These are phyloP conservation scores for Calycina herbarum DNA, from an alignment of 2,329 filamentous ascomycete genomes.

Conservation along the genomic window DNA sequence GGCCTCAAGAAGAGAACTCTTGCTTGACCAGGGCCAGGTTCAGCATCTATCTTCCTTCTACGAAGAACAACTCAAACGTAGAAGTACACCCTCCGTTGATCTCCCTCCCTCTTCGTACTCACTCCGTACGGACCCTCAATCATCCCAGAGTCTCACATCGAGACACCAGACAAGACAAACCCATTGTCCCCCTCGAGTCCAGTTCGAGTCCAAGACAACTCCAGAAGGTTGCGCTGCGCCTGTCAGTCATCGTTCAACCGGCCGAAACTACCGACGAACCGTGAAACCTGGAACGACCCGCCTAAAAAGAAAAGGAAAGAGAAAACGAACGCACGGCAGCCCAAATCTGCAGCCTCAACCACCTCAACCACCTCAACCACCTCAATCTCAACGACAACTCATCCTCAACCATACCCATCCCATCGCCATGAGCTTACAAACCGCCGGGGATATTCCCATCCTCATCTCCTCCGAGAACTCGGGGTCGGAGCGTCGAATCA, in stretches of 20 bases:
- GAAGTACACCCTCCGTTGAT: too few relatives aligned
- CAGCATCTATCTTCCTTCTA: background rate
- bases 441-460: constrained; percentile 73
- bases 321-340: background rate
- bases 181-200: constrained; percentile 1
- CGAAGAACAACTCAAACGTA: constrained; percentile 3
- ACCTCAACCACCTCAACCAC: background rate
- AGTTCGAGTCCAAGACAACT: background rate
- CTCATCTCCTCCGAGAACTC: constrained; percentile 74
- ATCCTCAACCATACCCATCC: background rate
- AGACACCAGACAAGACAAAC: background rate
- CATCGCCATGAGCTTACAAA: constrained; percentile 36
- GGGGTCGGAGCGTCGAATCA: constrained; percentile 85
- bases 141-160: constrained; percentile 1
- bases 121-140: background rate
- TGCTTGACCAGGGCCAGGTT: too few relatives aligned
- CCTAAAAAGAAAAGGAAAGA: background rate
- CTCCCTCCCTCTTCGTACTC: background rate
- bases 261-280: constrained; percentile 2
- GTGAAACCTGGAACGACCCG: background rate
- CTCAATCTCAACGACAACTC: constrained; percentile 1
- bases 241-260: background rate
- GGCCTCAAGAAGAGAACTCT: background rate
- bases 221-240: background rate
- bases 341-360: background rate